Base-by-base conservation (phyloP, 1,139 yeast species). In the Candida pseudoviswanathii region DNA sequence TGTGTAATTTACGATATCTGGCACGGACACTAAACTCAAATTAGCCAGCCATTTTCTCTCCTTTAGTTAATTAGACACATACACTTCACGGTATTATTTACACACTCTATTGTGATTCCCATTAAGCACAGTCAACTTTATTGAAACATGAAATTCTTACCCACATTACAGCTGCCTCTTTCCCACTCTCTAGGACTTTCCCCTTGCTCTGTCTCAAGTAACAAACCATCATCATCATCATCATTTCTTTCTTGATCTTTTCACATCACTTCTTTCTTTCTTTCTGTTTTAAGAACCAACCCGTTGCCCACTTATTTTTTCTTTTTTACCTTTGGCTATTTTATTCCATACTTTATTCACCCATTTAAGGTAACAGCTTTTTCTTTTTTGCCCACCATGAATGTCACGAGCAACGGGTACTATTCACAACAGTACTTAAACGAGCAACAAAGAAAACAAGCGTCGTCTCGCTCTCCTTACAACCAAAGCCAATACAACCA, bases 321-420 rank as follows among this genome's bases (percentile, higher is more conserved):
- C 16, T 38, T 27, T 38, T 24, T 27, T 25, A 4, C 31, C 8
- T 24, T 38, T 25, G 11, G n/a, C 21, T 38, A 7, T 25, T 16
- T 16, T 16, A 16, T 16, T 16, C 16, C 16, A 16, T 16, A 16
- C 16, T 16, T 16, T 16, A 16, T 16, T 16, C 16, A 16, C 16
- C 16, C 16, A 16, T 16, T 16, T 16, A 16, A 16, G 16, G 16
- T 16, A 16, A 16, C 9, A 27, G 30, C 30, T 21, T 30, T 30
- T 29, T 5, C n/a, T 37, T 24, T 38, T 30, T 11, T 10, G 25
- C 29, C 8, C 30, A 38, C n/a, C 5, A 54, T 55, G 58, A 53
- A 55, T 34, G 57, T 55, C 42, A 53, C 56, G 1, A 50, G 52
- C 30, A 50, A 49, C 37, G 58, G 57, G 3, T 55, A 55, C 39